Conservation (phyloP, 208 protist genomes). For the Porcisia hertigi region DNA sequence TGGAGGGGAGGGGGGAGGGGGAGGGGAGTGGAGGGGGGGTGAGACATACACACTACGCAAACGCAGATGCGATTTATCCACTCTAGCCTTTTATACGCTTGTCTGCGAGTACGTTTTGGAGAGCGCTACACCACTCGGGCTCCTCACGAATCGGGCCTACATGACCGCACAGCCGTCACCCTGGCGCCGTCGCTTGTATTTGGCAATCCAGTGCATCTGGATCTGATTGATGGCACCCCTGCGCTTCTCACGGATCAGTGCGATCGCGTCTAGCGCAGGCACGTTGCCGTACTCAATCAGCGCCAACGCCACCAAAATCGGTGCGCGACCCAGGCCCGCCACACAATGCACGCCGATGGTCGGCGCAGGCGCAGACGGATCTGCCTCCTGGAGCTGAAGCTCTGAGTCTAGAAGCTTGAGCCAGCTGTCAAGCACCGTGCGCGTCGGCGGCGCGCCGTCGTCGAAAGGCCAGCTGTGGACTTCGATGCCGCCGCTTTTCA, state of each 20-base stretch:
- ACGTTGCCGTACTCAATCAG: constrained; percentile 87
- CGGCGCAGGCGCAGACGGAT: constrained; percentile 21
- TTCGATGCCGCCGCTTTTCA: constrained; percentile 73
- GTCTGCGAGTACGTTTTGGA: neutral
- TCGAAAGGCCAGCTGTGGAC: constrained; percentile 91
- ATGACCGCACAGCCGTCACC: constrained; percentile 66
- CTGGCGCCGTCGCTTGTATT: constrained; percentile 76
- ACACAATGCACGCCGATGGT: constrained; percentile 93
- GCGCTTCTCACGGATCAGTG: constrained; percentile 76
- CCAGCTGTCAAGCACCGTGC: constrained; percentile 80
- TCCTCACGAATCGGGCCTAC: constrained; percentile 28
- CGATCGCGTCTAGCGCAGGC: constrained; percentile 81
- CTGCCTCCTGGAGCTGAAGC: constrained; percentile 24
- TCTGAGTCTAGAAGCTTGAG: constrained; percentile 78
- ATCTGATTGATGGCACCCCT: constrained; percentile 90
- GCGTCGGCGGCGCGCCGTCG: constrained; percentile 88
- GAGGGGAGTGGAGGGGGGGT: neutral
- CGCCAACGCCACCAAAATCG: constrained; percentile 91
- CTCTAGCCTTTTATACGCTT: neutral
- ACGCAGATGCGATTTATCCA: neutral
- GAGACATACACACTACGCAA: neutral
- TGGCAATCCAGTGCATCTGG: constrained; percentile 90
- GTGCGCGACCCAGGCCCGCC: constrained; percentile 90
- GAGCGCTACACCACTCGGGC: neutral
- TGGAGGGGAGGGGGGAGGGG: neutral